Evolutionary conservation across 2,329 filamentous ascomycete species (phyloP).

Genomic region (Pezicula carpinea): DNA sequence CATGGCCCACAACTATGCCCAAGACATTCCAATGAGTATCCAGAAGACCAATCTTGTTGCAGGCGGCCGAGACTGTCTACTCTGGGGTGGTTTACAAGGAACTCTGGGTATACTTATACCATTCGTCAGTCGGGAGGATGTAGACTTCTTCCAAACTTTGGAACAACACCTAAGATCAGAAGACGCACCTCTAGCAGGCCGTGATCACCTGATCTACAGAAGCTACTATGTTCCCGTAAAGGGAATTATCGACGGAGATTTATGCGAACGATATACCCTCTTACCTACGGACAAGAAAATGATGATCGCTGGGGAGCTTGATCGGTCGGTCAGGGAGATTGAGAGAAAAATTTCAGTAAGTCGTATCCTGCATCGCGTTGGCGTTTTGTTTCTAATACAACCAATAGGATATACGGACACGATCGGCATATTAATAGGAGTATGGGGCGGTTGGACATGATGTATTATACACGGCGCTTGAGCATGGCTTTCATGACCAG

Average conservation of each 20-base stretch:
- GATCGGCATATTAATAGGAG: constrained; percentile 43
- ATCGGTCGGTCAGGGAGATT: constrained; percentile 86
- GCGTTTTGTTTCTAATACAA: constrained; percentile 14
- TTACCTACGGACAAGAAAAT: constrained; percentile 86
- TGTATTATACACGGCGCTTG: constrained; percentile 17
- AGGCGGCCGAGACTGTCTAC: constrained; percentile 82
- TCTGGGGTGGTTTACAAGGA: constrained; percentile 93
- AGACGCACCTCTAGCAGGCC: constrained; percentile 81
- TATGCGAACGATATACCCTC: constrained; percentile 87
- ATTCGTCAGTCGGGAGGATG: constrained; percentile 85
- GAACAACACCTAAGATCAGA: constrained; percentile 84
- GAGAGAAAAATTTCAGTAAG: constrained; percentile 85
- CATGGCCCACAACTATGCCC: constrained; percentile 83
- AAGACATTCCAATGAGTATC: constrained; percentile 88
- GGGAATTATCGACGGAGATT: constrained; percentile 91
- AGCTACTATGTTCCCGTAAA: constrained; percentile 96
- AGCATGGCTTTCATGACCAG: constrained; percentile 1
- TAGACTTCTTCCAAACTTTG: constrained; percentile 94
- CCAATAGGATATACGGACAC: constrained; percentile 48
- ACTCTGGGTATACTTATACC: constrained; percentile 92
- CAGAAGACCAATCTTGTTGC: constrained; percentile 86
- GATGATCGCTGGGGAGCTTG: constrained; percentile 89
- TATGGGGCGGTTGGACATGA: constrained; percentile 7
- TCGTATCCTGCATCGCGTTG: constrained; percentile 7
- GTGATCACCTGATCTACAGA: constrained; percentile 93